Percentiles rank a stretch among this genome's conserved stretches.
Evolutionary conservation across 176 grass and related monocot species (phyloP).

Genomic region (Thalia dealbata): DNA sequence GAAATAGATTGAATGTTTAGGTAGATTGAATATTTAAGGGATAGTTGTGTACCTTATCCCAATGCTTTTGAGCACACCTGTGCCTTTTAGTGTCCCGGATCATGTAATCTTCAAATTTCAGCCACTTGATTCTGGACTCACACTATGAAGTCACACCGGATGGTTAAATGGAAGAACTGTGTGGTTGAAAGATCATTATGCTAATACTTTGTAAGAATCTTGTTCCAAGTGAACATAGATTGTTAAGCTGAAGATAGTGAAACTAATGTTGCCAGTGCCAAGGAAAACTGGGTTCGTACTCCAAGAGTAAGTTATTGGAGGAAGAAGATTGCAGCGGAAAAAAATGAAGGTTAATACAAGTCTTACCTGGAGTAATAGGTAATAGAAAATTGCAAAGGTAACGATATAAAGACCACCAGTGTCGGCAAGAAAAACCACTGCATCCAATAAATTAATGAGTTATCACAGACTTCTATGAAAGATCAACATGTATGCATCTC

Average conservation of each 20-base stretch:
- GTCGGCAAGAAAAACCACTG: slow-evolving; percentile 11
- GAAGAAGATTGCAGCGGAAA: neutral
- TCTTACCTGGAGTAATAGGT: slow-evolving; percentile 7
- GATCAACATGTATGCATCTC: neutral
- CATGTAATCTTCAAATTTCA: slow-evolving; percentile 1
- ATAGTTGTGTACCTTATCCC: slow-evolving; percentile 6
- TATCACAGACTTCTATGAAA: no score
- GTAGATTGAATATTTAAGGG: no score
- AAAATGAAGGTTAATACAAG: neutral
- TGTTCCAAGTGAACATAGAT: neutral
- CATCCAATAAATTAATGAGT: neutral
- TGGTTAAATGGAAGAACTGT: neutral
- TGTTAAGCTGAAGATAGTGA: no score
- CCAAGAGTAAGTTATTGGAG: neutral
- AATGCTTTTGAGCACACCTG: slow-evolving; percentile 14
- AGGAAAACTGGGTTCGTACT: neutral
- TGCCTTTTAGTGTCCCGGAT: slow-evolving; percentile 3
- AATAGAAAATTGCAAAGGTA: slow-evolving; percentile 1
- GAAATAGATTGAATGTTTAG: no score
- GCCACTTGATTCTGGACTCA: slow-evolving; percentile 13
- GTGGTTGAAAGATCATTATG: neutral
- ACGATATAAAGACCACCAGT: slow-evolving; percentile 8
- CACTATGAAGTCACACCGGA: neutral
- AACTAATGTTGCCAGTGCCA: neutral
- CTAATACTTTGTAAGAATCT: neutral